Conservation (phyloP, 352 stramenopile species). For the Thalassiosira delicatula region DNA sequence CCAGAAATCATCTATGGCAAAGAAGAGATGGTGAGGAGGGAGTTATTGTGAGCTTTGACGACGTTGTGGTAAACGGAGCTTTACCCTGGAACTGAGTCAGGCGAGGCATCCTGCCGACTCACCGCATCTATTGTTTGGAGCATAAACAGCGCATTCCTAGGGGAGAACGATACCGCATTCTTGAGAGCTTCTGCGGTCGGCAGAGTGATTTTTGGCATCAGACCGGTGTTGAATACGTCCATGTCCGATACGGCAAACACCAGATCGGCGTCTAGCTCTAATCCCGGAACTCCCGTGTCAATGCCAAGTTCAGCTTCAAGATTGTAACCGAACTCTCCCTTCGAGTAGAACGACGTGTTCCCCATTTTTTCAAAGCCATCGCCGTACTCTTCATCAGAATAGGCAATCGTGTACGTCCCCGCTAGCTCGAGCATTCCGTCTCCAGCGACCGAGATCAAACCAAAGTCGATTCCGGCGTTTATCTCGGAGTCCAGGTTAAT, state of each 20-base stretch:
- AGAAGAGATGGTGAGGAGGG: too few species aligned
- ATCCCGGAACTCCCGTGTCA: slow-evolving; percentile 14
- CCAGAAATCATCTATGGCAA: slow-evolving; percentile 11
- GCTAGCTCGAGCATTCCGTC: neutral
- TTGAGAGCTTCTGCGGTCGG: slow-evolving; percentile 32
- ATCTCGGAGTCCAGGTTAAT: slow-evolving; percentile 25
- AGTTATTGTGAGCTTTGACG: too few species aligned
- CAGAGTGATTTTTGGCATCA: slow-evolving; percentile 9
- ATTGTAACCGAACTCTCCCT: slow-evolving; percentile 19
- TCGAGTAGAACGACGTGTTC: slow-evolving; percentile 41
- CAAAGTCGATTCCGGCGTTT: slow-evolving; percentile 27
- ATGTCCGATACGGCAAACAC: slow-evolving; percentile 27
- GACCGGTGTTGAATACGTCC: slow-evolving; percentile 52
- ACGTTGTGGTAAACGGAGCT: too few species aligned
- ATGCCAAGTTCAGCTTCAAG: slow-evolving; percentile 10
- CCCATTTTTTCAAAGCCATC: neutral
- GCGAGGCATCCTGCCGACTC: neutral
- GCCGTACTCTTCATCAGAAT: slow-evolving; percentile 15
- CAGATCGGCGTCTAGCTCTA: slow-evolving; percentile 35
- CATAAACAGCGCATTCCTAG: slow-evolving; percentile 34
- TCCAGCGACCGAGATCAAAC: slow-evolving; percentile 34
- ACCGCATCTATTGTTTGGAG: slow-evolving; percentile 30
- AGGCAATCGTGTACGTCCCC: slow-evolving; percentile 26
- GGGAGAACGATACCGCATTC: slow-evolving; percentile 45
- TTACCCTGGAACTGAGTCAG: too few species aligned